phyloP scores from a whole-genome alignment of 345 rosid genomes.

The Theobroma cacao region DNA sequence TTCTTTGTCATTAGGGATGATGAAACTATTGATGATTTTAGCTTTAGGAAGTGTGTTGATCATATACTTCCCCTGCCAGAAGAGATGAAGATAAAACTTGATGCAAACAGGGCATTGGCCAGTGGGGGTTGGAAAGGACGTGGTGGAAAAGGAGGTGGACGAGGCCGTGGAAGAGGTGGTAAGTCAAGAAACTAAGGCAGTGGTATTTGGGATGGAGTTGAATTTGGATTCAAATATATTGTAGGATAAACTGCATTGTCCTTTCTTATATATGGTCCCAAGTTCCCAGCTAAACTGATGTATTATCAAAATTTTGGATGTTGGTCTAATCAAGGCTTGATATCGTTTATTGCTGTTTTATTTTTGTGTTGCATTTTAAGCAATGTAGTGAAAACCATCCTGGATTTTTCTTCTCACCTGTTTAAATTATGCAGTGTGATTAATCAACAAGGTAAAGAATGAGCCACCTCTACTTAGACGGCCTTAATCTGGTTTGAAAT shows the following conservation, averaged over 20 bases:
- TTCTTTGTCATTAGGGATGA: conserved; percentile 84
- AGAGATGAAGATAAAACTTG: conserved; percentile 57
- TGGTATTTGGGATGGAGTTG: background rate
- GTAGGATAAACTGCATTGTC: background rate
- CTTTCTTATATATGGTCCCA: background rate
- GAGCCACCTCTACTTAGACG: no score
- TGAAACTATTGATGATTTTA: conserved; percentile 74
- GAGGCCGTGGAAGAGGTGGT: conserved; percentile 51
- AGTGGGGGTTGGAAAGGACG: conserved; percentile 44
- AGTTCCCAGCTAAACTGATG: background rate
- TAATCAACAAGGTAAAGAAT: background rate
- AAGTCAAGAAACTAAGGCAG: conserved; percentile 29
- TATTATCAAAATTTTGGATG: background rate
- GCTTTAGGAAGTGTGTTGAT: conserved; percentile 96
- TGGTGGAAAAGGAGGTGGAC: conserved; percentile 55
- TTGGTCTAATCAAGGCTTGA: background rate
- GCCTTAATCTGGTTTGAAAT: background rate
- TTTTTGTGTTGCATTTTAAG: background rate
- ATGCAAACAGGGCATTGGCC: conserved; percentile 37
- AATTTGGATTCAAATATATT: background rate
- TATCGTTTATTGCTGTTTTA: background rate
- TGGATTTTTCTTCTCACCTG: background rate
- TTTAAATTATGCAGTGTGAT: background rate
- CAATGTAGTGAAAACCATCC: background rate
- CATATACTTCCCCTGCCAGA: conserved; percentile 84